Percentiles rank a stretch among this genome's conserved stretches.
Conservation (phyloP, 2,329 filamentous ascomycete species). For the Dryadomyces quercivorus region DNA sequence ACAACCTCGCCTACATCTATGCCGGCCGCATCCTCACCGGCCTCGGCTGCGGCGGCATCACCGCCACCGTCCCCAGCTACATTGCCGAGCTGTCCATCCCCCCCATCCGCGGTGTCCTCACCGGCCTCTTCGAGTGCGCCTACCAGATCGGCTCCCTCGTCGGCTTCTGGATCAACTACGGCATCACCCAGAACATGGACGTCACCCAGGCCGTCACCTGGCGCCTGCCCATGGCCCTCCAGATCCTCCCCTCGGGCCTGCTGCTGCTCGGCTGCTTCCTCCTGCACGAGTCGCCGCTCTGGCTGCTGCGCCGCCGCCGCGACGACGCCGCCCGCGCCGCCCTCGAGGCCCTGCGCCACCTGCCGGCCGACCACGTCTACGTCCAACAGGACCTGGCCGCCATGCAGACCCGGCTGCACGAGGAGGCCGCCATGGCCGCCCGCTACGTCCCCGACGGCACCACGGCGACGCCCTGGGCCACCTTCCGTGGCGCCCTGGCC, state of each 20-base stretch:
- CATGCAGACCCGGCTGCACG: not conserved
- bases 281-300: slow-evolving; percentile 26
- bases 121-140: slow-evolving; percentile 38
- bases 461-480: slow-evolving; percentile 15
- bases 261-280: slow-evolving; percentile 32
- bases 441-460: slow-evolving; percentile 6
- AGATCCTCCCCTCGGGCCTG: slow-evolving; percentile 29
- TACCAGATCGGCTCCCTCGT: slow-evolving; percentile 40
- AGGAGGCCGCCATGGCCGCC: slow-evolving; percentile 17
- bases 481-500: slow-evolving; percentile 20
- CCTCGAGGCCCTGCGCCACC: slow-evolving; percentile 26
- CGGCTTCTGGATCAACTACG: slow-evolving; percentile 40
- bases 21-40: slow-evolving; percentile 44
- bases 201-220: slow-evolving; percentile 21
- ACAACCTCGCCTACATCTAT: slow-evolving; percentile 32
- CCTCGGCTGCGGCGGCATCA: slow-evolving; percentile 43
- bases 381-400: slow-evolving; percentile 14
- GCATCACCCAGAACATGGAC: slow-evolving; percentile 25
- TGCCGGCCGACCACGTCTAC: slow-evolving; percentile 1
- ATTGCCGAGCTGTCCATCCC: slow-evolving; percentile 50
- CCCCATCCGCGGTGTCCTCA: slow-evolving; percentile 43
- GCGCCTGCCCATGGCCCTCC: slow-evolving; percentile 37
- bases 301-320: slow-evolving; percentile 28
- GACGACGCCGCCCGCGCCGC: slow-evolving; percentile 27
- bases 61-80: slow-evolving; percentile 49